These are phyloP conservation scores for Kodamaea derodonti DNA, from an alignment of 1,139 yeast species.

Conservation along the genomic window DNA sequence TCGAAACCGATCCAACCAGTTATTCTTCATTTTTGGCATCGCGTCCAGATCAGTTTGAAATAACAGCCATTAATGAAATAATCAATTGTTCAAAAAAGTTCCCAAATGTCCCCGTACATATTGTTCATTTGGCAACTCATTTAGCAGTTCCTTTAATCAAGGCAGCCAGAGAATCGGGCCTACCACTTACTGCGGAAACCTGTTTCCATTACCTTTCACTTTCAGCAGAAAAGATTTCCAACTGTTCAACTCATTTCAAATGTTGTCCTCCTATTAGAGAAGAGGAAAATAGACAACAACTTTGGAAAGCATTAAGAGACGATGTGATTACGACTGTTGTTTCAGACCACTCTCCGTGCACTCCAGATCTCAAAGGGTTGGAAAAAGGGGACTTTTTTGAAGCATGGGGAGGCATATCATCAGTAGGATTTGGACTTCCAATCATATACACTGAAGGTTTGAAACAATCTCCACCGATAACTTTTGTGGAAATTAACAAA, in stretches of 20 bases:
- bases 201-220: slow-evolving; percentile 88
- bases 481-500: slow-evolving; percentile 58
- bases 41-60: slow-evolving; percentile 84
- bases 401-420: slow-evolving; percentile 98
- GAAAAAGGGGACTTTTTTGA: slow-evolving; percentile 82
- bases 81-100: slow-evolving; percentile 55
- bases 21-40: slow-evolving; percentile 77
- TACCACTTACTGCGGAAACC: slow-evolving; percentile 79
- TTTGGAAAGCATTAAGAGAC: slow-evolving; percentile 73
- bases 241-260: slow-evolving; percentile 76
- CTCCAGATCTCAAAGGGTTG: slow-evolving; percentile 81
- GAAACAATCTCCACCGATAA: slow-evolving; percentile 48
- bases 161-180: slow-evolving; percentile 56
- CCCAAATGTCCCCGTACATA: slow-evolving; percentile 74
- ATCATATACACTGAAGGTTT: slow-evolving; percentile 73
- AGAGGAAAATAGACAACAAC: slow-evolving; percentile 58
- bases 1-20: slow-evolving; percentile 51
- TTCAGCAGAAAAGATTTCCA: slow-evolving; percentile 70
- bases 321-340: slow-evolving; percentile 80
- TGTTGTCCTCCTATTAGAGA: slow-evolving; percentile 94
- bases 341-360: slow-evolving; percentile 94
- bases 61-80: slow-evolving; percentile 73
- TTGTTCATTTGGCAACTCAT: slow-evolving; percentile 85
- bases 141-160: slow-evolving; percentile 71
- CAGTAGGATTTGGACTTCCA: slow-evolving; percentile 88